A percentile compares a stretch with the other conserved stretches of the same genome.
Evolutionary conservation across 2,329 filamentous ascomycete genomes (phyloP).

Genomic region (Pseudopyricularia cyperi): DNA sequence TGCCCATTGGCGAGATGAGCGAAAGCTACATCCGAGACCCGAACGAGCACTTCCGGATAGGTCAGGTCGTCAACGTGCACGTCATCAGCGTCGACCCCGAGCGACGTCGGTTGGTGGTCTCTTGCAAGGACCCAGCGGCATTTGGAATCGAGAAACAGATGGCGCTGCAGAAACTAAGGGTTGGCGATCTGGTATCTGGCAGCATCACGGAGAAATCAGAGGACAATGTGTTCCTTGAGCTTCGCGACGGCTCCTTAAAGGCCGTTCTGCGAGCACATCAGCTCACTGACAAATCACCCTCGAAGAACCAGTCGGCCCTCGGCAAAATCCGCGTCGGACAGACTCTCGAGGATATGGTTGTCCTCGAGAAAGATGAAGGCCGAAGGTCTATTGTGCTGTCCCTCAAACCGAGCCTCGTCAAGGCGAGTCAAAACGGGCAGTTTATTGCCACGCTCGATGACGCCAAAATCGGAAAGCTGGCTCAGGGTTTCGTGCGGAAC

Average conservation of each 20-base stretch:
- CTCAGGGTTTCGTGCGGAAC: conserved; percentile 74
- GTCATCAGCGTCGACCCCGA: conserved; percentile 69
- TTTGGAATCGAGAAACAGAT: conserved; percentile 66
- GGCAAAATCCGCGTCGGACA: conserved; percentile 79
- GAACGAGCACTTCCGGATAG: conserved; percentile 73
- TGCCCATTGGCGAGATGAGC: conserved; percentile 95
- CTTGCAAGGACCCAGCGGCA: conserved; percentile 77
- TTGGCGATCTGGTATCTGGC: conserved; percentile 64
- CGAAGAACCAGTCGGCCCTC: conserved; percentile 64
- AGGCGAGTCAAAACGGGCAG: conserved; percentile 57
- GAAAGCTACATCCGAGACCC: conserved; percentile 90
- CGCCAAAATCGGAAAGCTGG: conserved; percentile 52
- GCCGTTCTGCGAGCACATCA: conserved; percentile 68
- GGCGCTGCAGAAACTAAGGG: conserved; percentile 58
- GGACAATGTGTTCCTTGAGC: conserved; percentile 64
- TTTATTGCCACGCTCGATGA: conserved; percentile 63
- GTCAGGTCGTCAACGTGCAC: conserved; percentile 85
- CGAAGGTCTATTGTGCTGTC: conserved; percentile 65
- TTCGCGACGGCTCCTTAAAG: conserved; percentile 61
- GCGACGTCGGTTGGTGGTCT: conserved; percentile 63
- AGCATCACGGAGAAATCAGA: conserved; percentile 72
- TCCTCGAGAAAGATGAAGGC: conserved; percentile 74
- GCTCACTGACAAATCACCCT: conserved; percentile 68
- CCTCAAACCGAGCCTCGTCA: conserved; percentile 71
- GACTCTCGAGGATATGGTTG: conserved; percentile 65